phyloP scores from a whole-genome alignment of 2,329 filamentous ascomycete genomes.

The Helotiales sp. region DNA sequence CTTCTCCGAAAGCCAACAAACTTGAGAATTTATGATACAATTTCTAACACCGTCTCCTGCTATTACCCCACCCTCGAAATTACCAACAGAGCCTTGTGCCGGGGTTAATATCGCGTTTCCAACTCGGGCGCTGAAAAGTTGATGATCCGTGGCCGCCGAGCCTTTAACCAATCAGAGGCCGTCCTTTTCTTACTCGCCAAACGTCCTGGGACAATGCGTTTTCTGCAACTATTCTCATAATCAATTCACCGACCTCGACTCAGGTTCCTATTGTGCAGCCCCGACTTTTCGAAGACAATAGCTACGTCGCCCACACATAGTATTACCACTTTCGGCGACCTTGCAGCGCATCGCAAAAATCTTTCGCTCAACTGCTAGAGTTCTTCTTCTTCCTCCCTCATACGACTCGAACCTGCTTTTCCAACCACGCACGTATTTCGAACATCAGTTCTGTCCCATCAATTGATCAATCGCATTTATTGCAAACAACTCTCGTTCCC shows the following conservation, averaged over 20 bases:
- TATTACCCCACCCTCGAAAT: neutral
- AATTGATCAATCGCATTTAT: slow-evolving; percentile 5
- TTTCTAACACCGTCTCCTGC: neutral
- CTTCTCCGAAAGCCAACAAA: neutral
- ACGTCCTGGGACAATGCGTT: slow-evolving; percentile 11
- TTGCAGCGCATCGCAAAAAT: neutral
- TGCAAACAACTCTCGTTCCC: slow-evolving; percentile 7
- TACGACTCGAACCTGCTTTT: slow-evolving; percentile 17
- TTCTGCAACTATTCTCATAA: slow-evolving; percentile 14
- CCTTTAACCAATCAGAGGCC: slow-evolving; percentile 11
- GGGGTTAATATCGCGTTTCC: neutral
- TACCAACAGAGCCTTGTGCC: neutral
- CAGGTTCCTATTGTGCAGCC: slow-evolving; percentile 2
- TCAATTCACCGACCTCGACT: slow-evolving; percentile 14
- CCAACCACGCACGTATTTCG: slow-evolving; percentile 8
- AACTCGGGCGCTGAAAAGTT: slow-evolving; percentile 3
- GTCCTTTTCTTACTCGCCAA: slow-evolving; percentile 9
- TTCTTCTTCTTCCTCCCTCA: slow-evolving; percentile 9
- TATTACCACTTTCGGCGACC: neutral
- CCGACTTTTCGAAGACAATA: neutral
- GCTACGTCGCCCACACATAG: slow-evolving; percentile 4
- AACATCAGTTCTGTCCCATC: neutral
- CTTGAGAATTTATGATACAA: neutral
- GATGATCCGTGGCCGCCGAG: slow-evolving; percentile 4
- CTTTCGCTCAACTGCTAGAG: neutral